Percentiles rank a stretch among this genome's conserved stretches.
These are phyloP conservation scores for Hericium erinaceus DNA, from an alignment of 768 basidiomycete genomes.

Conservation along the genomic window DNA sequence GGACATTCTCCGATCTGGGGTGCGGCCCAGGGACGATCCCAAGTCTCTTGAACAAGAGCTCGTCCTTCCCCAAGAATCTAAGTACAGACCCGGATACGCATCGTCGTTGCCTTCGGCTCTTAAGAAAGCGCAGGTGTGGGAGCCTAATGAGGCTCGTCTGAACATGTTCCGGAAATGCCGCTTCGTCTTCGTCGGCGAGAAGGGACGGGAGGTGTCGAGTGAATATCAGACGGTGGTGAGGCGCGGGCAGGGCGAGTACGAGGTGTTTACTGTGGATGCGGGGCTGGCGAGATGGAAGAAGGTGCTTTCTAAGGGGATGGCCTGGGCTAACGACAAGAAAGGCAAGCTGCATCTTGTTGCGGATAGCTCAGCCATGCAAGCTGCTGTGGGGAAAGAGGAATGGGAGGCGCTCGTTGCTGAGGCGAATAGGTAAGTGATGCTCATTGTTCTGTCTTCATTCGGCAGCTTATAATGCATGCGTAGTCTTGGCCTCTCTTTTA, in stretches of 20 bases:
- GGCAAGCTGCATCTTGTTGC: conserved; percentile 39
- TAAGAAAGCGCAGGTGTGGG: conserved; percentile 51
- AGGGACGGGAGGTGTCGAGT: conserved; percentile 35
- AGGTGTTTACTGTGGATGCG: conserved; percentile 44
- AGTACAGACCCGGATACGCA: conserved; percentile 52
- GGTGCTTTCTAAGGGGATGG: conserved; percentile 40
- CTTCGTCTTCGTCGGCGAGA: conserved; percentile 56
- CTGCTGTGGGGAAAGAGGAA: conserved; percentile 41
- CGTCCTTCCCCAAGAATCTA: conserved; percentile 38
- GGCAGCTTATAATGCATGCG: neutral
- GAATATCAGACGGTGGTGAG: conserved; percentile 46
- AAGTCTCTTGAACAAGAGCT: conserved; percentile 44
- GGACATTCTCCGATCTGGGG: conserved; percentile 47
- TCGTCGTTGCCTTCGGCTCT: conserved; percentile 37
- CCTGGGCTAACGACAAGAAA: conserved; percentile 26
- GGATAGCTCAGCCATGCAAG: conserved; percentile 35
- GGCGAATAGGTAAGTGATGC: conserved; percentile 34
- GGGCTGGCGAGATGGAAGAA: conserved; percentile 44
- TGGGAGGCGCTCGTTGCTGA: conserved; percentile 48
- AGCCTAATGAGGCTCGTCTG: conserved; percentile 54
- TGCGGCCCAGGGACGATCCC: conserved; percentile 24
- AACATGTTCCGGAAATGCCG: conserved; percentile 42
- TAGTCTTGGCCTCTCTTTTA: conserved; percentile 35
- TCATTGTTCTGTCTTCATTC: neutral
- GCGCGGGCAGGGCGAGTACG: conserved; percentile 51